Conservation (phyloP, 2,329 filamentous ascomycete species). For the Lojkania enalia region DNA sequence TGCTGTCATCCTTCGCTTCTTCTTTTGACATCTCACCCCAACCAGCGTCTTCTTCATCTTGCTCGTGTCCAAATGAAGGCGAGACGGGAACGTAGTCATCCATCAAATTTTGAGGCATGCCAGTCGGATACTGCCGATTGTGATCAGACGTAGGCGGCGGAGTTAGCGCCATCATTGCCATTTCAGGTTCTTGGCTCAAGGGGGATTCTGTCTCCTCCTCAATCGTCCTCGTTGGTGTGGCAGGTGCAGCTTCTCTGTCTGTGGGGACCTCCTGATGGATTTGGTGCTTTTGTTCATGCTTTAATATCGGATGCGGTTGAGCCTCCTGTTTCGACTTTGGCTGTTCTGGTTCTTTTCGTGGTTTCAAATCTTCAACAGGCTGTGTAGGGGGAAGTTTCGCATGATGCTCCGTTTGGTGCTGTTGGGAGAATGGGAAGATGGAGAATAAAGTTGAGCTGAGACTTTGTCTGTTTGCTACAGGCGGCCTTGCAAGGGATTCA, state of each 20-base stretch:
- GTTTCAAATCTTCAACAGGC: conserved; percentile 7
- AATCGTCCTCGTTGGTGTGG: conserved; percentile 13
- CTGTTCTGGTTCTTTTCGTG: neutral
- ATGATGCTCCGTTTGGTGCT: conserved; percentile 37
- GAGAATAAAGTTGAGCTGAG: conserved; percentile 40
- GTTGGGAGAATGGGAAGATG: conserved; percentile 41
- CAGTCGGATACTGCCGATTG: conserved; percentile 16
- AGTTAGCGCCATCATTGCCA: conserved; percentile 32
- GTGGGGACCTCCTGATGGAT: conserved; percentile 1
- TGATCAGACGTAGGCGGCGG: conserved; percentile 7
- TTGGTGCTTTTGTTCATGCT: neutral
- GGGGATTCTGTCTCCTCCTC: conserved; percentile 8
- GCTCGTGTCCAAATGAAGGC: conserved; percentile 19
- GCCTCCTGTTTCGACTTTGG: conserved; percentile 7
- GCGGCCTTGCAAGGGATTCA: conserved; percentile 19
- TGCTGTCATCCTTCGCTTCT: conserved; percentile 19
- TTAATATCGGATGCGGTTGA: conserved; percentile 5
- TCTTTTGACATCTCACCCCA: conserved; percentile 38
- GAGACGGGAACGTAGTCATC: conserved; percentile 40
- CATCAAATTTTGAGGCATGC: conserved; percentile 39
- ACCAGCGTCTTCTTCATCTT: conserved; percentile 34
- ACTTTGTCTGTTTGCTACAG: conserved; percentile 34
- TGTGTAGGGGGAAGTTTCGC: conserved; percentile 33
- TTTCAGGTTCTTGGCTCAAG: conserved; percentile 28
- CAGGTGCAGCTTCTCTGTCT: conserved; percentile 10